Evolutionary conservation across 495 filamentous ascomycete genomes (phyloP).

Genomic region (Parachaetomium inaequale): DNA sequence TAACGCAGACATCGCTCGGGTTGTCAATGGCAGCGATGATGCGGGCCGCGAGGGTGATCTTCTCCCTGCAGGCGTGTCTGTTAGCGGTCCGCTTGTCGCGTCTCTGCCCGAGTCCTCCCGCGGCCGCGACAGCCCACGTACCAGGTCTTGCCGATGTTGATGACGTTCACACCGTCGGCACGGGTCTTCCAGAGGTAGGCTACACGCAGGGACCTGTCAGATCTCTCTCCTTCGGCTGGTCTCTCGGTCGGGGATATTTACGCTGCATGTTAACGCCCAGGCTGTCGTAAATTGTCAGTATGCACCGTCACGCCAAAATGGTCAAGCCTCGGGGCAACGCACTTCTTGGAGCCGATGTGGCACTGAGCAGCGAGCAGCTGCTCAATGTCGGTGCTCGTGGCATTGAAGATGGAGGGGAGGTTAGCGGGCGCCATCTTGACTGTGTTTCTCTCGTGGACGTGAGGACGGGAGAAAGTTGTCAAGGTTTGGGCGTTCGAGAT

Average conservation of each 20-base stretch:
- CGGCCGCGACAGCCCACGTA: conserved; percentile 47
- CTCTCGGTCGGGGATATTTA: conserved; percentile 20
- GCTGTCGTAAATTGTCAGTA: conserved; percentile 33
- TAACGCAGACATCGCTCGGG: conserved; percentile 97
- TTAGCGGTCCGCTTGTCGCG: conserved; percentile 1
- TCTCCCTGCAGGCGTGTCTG: conserved; percentile 66
- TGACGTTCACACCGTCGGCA: conserved; percentile 93
- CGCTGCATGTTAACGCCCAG: conserved; percentile 96
- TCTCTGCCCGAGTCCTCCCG: not conserved
- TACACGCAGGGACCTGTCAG: conserved; percentile 23
- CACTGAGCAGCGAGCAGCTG: conserved; percentile 95
- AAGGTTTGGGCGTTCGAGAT: conserved; percentile 34
- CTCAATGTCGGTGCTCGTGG: conserved; percentile 82
- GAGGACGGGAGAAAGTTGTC: conserved; percentile 50
- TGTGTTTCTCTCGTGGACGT: conserved; percentile 44
- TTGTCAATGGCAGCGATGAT: conserved; percentile 99
- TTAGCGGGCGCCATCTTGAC: conserved; percentile 90
- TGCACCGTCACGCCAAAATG: not conserved
- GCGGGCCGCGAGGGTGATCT: conserved; percentile 95
- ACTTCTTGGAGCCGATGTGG: conserved; percentile 97
- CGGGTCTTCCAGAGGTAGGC: conserved; percentile 98
- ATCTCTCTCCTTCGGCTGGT: conserved; percentile 2
- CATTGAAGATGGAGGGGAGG: conserved; percentile 79
- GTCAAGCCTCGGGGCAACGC: conserved; percentile 12
- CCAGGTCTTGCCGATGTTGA: conserved; percentile 99